Percentiles rank a stretch among this genome's conserved stretches.
Conservation (phyloP, 1,284 basidiomycete species). For the Thecaphora thlaspeos region DNA sequence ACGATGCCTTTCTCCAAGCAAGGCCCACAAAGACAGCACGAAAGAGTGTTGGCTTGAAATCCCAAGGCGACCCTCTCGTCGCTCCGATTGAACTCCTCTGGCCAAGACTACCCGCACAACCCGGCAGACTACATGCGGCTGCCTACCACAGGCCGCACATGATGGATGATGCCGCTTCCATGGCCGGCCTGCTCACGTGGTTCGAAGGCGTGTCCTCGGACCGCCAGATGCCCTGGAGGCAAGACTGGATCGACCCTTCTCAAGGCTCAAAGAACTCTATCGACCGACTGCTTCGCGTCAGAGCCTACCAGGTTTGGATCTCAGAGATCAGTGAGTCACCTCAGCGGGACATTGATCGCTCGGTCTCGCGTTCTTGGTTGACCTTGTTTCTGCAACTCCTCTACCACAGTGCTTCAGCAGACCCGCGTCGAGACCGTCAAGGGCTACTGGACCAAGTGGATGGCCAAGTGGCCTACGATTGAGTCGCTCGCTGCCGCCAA, state of each 20-base stretch:
- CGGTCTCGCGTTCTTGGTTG: too few species aligned
- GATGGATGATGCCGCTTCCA: conserved; percentile 11
- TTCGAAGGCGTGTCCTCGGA: conserved; percentile 66
- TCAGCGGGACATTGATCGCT: too few species aligned
- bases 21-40: too few species aligned
- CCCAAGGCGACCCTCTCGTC: too few species aligned
- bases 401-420: conserved; percentile 75
- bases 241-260: conserved; percentile 61
- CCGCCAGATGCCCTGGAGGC: conserved; percentile 84
- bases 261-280: conserved; percentile 59
- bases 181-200: conserved; percentile 62
- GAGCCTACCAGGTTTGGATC: conserved; percentile 70
- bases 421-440: conserved; percentile 64
- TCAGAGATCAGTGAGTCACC: conserved; percentile 75
- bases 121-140: neutral
- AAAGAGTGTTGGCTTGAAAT: too few species aligned
- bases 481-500: conserved; percentile 70
- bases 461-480: conserved; percentile 50
- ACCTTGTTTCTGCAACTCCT: too few species aligned
- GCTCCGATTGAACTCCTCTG: too few species aligned
- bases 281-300: conserved; percentile 59
- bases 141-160: conserved; percentile 43
- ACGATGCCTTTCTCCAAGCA: too few species aligned
- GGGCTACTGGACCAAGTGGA: conserved; percentile 51
- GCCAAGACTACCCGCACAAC: neutral